These are phyloP conservation scores for Penicillium rolfsii DNA, from an alignment of 2,329 filamentous ascomycete genomes.

Conservation along the genomic window DNA sequence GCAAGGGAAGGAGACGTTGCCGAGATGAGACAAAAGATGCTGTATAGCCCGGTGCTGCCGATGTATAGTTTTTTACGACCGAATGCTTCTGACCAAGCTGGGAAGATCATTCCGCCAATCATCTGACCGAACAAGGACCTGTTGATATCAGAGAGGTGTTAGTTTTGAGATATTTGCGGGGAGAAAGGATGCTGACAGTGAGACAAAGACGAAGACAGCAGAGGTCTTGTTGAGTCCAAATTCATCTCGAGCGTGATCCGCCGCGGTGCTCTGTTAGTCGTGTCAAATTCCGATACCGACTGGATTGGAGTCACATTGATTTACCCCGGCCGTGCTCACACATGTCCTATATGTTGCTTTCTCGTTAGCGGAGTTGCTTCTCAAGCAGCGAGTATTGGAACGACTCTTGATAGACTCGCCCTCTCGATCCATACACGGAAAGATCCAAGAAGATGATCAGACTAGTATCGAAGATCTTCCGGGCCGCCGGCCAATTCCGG, in stretches of 20 bases:
- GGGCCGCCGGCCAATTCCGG: slow-evolving; percentile 15
- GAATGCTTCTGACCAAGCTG: slow-evolving; percentile 39
- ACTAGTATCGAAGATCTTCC: slow-evolving; percentile 17
- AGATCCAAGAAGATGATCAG: slow-evolving; percentile 18
- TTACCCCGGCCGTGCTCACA: slow-evolving; percentile 20
- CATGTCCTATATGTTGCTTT: slow-evolving; percentile 7
- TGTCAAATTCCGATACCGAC: not conserved
- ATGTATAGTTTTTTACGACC: slow-evolving; percentile 39
- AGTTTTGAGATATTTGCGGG: not conserved
- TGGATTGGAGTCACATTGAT: not conserved
- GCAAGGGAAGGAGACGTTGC: slow-evolving; percentile 38
- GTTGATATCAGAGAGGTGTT: not conserved
- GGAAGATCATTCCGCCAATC: slow-evolving; percentile 35
- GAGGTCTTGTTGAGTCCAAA: slow-evolving; percentile 11
- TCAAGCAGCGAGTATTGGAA: not conserved
- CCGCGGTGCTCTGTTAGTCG: slow-evolving; percentile 11
- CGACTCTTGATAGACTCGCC: not conserved
- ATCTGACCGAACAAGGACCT: slow-evolving; percentile 27
- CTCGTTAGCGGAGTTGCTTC: not conserved
- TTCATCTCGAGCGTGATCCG: slow-evolving; percentile 13
- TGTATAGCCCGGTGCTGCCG: slow-evolving; percentile 27
- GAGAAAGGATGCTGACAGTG: slow-evolving; percentile 8
- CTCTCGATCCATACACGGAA: slow-evolving; percentile 8
- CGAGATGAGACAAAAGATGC: slow-evolving; percentile 39
- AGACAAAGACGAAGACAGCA: slow-evolving; percentile 17